Conservation (phyloP, 2,329 filamentous ascomycete species). For the Ophiosphaerella korrae region DNA sequence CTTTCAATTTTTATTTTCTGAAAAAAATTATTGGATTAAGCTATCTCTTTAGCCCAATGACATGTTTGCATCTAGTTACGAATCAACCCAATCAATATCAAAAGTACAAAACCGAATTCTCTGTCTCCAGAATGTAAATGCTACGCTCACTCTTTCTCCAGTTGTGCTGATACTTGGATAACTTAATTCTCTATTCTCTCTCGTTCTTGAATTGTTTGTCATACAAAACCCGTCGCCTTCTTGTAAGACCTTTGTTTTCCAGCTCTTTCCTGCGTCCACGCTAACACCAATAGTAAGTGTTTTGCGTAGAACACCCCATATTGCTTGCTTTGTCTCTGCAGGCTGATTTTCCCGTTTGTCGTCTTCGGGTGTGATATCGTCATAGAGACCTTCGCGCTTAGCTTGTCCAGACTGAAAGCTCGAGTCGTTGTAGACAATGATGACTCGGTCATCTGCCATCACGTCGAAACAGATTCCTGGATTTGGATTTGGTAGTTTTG, state of each 20-base stretch:
- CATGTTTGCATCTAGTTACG: no score
- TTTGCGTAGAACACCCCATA: constrained; percentile 53
- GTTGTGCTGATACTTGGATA: constrained; percentile 51
- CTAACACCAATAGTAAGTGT: constrained; percentile 45
- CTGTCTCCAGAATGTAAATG: constrained; percentile 53
- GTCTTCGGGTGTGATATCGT: constrained; percentile 51
- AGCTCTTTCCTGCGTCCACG: constrained; percentile 45
- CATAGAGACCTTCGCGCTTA: constrained; percentile 51
- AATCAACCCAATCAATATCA: constrained; percentile 27
- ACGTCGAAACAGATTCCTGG: constrained; percentile 50
- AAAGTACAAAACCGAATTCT: constrained; percentile 47
- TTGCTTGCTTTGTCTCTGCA: constrained; percentile 44
- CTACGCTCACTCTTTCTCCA: constrained; percentile 42
- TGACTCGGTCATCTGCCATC: constrained; percentile 43
- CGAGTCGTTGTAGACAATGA: constrained; percentile 52
- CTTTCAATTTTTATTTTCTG: no score
- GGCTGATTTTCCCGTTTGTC: constrained; percentile 50
- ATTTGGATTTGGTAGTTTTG: constrained; percentile 51
- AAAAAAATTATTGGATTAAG: no score
- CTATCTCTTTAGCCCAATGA: no score
- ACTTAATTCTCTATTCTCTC: constrained; percentile 52
- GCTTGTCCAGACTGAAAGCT: constrained; percentile 37
- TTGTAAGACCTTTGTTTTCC: constrained; percentile 49
- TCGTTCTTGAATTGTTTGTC: constrained; percentile 52
- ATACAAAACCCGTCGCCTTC: constrained; percentile 55